Evolutionary conservation across 495 filamentous ascomycete genomes (phyloP), one percentile per base, ranked within the genome.

Genomic region (Recurvomyces mirabilis): DNA sequence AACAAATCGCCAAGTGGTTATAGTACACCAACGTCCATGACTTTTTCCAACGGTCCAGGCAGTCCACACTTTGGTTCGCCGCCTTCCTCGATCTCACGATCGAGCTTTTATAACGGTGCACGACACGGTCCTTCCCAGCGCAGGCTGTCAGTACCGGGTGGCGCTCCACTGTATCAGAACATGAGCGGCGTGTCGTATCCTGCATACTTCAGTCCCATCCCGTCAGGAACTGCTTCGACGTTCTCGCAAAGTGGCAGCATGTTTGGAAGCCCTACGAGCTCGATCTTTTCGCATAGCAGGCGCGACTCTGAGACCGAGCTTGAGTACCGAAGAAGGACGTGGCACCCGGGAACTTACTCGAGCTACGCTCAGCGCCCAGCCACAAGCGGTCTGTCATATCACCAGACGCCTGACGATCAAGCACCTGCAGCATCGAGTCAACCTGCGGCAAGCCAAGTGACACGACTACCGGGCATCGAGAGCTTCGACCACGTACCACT

Each of bases 401-500:
- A 75, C 53, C 77, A 76, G 60, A 81, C 73, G 0, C 69, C 75
- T 3, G 74, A 79, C 34, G 69, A 70, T 17, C 76, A 63, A 29
- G 72, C 61, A 41, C 66, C 74, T 3, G 63, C 69, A 13, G 69
- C 67, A 57, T 72, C 66, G 28, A 61, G 63, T 33, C 71, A 70
- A 33, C 68, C 65, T 33, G 72, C 75, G 18, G 63, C 65, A 17
- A 60, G 54, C 41, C 73, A 74, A 52, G 55, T 67, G 0, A 62
- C 81, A 15, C 77, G 84, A 21, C 65, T 94, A 19, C 87, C 87
- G 0, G 87, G 87, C 6, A 94, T 94, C 51, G 85, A 91, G 56
- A 89, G 84, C 26, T 93, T 94, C 49, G 86, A 88, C 57, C 77
- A 81, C 36, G 69, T 81, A 5, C 75, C 75, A 5, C 81, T 85